Base-by-base conservation (phyloP, 2,329 filamentous ascomycete genomes). In the Cordyceps sp. region DNA sequence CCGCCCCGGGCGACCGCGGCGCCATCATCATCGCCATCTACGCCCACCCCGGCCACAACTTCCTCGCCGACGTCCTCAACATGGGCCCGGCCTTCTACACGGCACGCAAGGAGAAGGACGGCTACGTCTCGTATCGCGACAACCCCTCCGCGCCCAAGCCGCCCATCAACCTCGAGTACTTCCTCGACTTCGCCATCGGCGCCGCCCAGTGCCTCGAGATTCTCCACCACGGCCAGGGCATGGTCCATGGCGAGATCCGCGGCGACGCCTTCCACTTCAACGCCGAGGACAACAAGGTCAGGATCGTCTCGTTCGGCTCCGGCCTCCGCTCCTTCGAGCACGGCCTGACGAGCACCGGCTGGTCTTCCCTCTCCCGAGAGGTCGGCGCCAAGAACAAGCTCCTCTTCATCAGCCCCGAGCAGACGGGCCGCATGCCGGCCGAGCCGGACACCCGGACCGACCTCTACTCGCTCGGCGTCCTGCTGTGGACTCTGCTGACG, bases 371-470 rank as follows among this genome's bases (percentile, higher is more conserved):
- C 9, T 88, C 82, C 10, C 78, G 79, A 37, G 82, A 94, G 50
- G 57, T 85, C 7, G 86, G 86, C 3, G 82, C 85, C 26, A 85
- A 84, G 55, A 78, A 86, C 48, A 93, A 93, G 54, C 62, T 96
- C 15, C 73, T 86, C 32, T 94, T 84, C 48, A 92, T 94, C 48
- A 88, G 85, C 29, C 86, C 88, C 0, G 88, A 96, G 49, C 88
- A 94, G 59, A 94, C 88, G 3, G 88, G 88, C 12, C 76, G 88
- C 15, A 79, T 94, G 69, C 82, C 85, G 3, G 84, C 82, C 4
- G 86, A 94, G 51, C 88, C 88, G 2, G 88, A 94, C 54, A 82
- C 72, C 27, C 72, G 88, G 26, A 94, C 88, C 13, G 88, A 96
- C 52, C 92, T 94, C 21, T 94, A 94, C 57, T 86, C 83, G 1